These are phyloP conservation scores for Secale cereale DNA, from an alignment of 176 grass and related monocot genomes.

Conservation along the genomic window DNA sequence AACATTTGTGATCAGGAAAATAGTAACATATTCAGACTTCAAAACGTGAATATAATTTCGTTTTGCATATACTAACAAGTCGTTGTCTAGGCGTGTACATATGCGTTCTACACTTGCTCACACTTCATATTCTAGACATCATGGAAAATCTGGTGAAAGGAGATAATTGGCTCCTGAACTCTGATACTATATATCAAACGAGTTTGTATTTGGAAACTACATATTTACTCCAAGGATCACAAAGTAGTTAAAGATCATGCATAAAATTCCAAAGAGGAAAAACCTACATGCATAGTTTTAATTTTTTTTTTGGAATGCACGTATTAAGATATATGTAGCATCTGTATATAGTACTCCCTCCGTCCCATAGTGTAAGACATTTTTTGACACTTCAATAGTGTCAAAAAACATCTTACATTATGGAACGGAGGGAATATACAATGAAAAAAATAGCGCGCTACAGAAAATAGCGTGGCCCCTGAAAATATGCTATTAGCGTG, in stretches of 20 bases:
- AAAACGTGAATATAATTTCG: neutral
- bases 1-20: neutral
- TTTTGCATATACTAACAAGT: constrained; percentile 1
- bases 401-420: too few relatives aligned
- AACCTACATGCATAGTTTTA: neutral
- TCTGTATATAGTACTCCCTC: neutral
- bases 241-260: neutral
- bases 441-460: too few relatives aligned
- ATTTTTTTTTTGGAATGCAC: too few relatives aligned
- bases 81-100: neutral
- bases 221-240: neutral
- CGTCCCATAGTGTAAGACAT: too few relatives aligned
- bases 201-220: neutral
- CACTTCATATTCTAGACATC: constrained; percentile 33
- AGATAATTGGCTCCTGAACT: neutral
- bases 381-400: too few relatives aligned
- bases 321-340: neutral
- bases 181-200: neutral
- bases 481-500: too few relatives aligned
- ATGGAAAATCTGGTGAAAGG: neutral
- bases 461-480: too few relatives aligned
- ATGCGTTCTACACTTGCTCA: constrained; percentile 2
- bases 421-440: too few relatives aligned
- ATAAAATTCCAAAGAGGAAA: neutral
- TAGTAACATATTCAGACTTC: neutral